Conservation (phyloP, 306 rosid species). For the Biancaea sappan region DNA sequence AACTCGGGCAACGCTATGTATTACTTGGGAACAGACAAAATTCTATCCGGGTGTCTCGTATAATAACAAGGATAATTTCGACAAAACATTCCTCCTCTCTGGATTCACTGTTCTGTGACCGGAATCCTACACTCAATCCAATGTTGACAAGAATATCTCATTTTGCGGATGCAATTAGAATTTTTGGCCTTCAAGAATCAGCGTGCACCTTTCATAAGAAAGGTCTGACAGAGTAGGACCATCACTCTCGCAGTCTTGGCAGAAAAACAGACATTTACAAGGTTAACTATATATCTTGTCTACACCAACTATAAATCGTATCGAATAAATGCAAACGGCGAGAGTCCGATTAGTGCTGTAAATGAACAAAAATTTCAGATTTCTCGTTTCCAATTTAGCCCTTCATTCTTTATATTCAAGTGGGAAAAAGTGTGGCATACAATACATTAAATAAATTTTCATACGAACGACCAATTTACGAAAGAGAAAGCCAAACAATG, state of each 20-base stretch:
- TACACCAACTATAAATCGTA: slow-evolving; percentile 38
- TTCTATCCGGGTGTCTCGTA: too few species aligned
- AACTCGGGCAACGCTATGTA: too few species aligned
- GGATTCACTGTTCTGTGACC: background rate
- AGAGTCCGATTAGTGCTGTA: slow-evolving; percentile 20
- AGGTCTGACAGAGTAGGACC: too few species aligned
- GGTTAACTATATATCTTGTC: too few species aligned
- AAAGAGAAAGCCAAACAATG: slow-evolving; percentile 76
- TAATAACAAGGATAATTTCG: too few species aligned
- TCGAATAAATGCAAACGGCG: slow-evolving; percentile 42
- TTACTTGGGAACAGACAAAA: background rate
- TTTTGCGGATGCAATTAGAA: too few species aligned
- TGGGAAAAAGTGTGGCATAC: background rate
- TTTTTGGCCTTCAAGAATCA: too few species aligned
- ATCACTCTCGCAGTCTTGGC: too few species aligned
- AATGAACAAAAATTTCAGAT: slow-evolving; percentile 36
- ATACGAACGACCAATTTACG: slow-evolving; percentile 76
- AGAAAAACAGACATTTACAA: too few species aligned
- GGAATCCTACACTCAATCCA: background rate
- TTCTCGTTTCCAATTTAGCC: background rate
- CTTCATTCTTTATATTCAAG: slow-evolving; percentile 11
- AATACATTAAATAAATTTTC: slow-evolving; percentile 29
- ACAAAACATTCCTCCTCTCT: background rate
- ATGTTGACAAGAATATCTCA: too few species aligned
- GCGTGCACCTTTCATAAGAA: too few species aligned